Percentiles rank a stretch among this genome's conserved stretches.
phyloP scores from a whole-genome alignment of 257 asterid genomes.

The Solanum pinnatisectum region DNA sequence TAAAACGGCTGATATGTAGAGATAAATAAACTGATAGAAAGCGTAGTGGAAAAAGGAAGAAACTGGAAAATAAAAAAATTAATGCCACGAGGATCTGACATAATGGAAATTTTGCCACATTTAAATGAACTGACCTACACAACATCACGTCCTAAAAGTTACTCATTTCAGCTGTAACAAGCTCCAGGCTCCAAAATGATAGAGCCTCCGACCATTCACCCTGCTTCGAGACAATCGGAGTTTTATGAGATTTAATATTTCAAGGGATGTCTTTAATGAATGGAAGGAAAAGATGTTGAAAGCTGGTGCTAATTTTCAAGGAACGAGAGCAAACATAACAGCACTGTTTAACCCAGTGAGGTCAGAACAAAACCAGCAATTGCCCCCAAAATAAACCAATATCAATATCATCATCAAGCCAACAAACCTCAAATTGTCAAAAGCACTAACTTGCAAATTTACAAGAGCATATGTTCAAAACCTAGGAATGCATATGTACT shows the following conservation, averaged over 20 bases:
- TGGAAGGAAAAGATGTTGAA: conserved; percentile 39
- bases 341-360: conserved; percentile 22
- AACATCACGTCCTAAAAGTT: conserved; percentile 75
- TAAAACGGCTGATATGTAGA: conserved; percentile 25
- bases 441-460: conserved; percentile 13
- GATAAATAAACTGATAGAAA: conserved; percentile 28
- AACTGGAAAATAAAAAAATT: conserved; percentile 22
- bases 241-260: conserved; percentile 53
- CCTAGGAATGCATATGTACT: neutral
- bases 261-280: conserved; percentile 18
- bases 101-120: conserved; percentile 32
- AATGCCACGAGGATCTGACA: conserved; percentile 40
- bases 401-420: conserved; percentile 20
- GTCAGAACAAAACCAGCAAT: neutral
- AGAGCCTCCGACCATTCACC: conserved; percentile 71
- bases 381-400: conserved; percentile 20
- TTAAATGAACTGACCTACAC: conserved; percentile 87
- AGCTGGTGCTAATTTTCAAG: conserved; percentile 36
- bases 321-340: conserved; percentile 18
- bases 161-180: conserved; percentile 76
- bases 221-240: conserved; percentile 93
- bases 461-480: neutral
- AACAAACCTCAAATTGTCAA: conserved; percentile 20
- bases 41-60: conserved; percentile 23
- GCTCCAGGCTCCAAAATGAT: conserved; percentile 86